Percentiles rank a stretch among this genome's conserved stretches.
These are phyloP conservation scores for Hanseniaspora lachancei DNA, from an alignment of 805 yeast genomes.

Conservation along the genomic window DNA sequence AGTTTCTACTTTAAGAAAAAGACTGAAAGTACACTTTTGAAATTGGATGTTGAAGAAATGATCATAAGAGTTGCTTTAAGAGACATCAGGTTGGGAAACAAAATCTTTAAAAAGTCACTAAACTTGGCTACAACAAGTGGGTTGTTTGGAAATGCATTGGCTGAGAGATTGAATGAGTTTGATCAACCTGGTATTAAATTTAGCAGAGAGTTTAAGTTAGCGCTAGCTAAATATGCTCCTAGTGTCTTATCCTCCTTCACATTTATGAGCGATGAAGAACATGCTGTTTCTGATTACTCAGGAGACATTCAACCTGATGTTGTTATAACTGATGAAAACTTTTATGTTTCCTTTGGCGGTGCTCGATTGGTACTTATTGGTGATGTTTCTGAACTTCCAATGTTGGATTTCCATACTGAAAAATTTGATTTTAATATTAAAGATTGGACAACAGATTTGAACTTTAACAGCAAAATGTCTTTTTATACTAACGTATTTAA, in stretches of 20 bases:
- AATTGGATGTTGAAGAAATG: constrained; percentile 65
- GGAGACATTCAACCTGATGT: constrained; percentile 26
- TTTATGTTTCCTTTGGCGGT: constrained; percentile 58
- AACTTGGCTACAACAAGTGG: constrained; percentile 30
- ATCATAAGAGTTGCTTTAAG: constrained; percentile 70
- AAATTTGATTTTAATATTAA: constrained; percentile 56
- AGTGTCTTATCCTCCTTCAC: constrained; percentile 32
- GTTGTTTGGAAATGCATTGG: constrained; percentile 16
- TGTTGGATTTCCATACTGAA: constrained; percentile 58
- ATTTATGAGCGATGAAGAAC: constrained; percentile 31
- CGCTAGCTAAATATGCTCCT: constrained; percentile 54
- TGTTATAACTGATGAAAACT: constrained; percentile 53
- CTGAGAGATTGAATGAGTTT: constrained; percentile 10
- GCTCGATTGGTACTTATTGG: constrained; percentile 73
- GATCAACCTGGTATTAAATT: constrained; percentile 24
- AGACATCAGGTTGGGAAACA: constrained; percentile 70
- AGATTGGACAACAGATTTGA: constrained; percentile 79
- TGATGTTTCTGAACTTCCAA: constrained; percentile 81
- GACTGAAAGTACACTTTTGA: constrained; percentile 52
- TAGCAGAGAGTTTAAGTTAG: constrained; percentile 51
- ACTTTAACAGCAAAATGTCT: constrained; percentile 52
- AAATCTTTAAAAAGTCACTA: constrained; percentile 60
- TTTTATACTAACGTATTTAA: constrained; percentile 66
- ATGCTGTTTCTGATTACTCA: constrained; percentile 17
- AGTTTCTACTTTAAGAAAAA: constrained; percentile 61